These are phyloP conservation scores for Neurospora cerealis DNA, from an alignment of 495 filamentous ascomycete species.

Conservation along the genomic window DNA sequence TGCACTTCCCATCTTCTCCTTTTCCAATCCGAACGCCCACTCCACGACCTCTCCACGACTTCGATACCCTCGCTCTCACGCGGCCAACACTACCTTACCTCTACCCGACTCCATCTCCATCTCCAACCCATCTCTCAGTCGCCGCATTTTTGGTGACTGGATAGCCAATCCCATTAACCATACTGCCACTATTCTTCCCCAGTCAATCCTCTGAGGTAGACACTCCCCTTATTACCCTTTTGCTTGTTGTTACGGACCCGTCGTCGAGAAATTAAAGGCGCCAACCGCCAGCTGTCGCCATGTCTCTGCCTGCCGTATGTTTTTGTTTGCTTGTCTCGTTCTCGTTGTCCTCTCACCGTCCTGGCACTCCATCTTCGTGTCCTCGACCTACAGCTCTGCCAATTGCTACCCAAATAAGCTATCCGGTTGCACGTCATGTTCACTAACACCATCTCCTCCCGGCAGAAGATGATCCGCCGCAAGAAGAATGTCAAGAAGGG, in stretches of 20 bases:
- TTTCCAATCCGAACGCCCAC: constrained; percentile 14
- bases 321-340: constrained; percentile 9
- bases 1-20: constrained; percentile 29
- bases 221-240: constrained; percentile 10
- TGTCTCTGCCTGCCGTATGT: constrained; percentile 32
- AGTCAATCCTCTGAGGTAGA: constrained; percentile 7
- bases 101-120: not conserved
- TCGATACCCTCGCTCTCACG: constrained; percentile 12
- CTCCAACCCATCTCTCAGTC: constrained; percentile 1
- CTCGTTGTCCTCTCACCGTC: not conserved
- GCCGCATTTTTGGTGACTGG: constrained; percentile 16
- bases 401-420: constrained; percentile 8
- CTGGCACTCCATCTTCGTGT: not conserved
- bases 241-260: not conserved
- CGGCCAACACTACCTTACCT: constrained; percentile 8
- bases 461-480: constrained; percentile 86
- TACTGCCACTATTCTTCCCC: constrained; percentile 7
- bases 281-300: constrained; percentile 15
- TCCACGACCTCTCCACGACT: constrained; percentile 3
- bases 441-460: constrained; percentile 24
- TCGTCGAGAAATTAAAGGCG: not conserved
- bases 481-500: constrained; percentile 99
- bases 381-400: not conserved
- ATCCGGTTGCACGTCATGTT: constrained; percentile 2
- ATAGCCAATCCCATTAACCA: constrained; percentile 17